Percentiles rank a stretch among this genome's conserved stretches.
These are phyloP conservation scores for Sequoiadendron giganteum DNA, from an alignment of 75 land plant genomes.

Conservation along the genomic window DNA sequence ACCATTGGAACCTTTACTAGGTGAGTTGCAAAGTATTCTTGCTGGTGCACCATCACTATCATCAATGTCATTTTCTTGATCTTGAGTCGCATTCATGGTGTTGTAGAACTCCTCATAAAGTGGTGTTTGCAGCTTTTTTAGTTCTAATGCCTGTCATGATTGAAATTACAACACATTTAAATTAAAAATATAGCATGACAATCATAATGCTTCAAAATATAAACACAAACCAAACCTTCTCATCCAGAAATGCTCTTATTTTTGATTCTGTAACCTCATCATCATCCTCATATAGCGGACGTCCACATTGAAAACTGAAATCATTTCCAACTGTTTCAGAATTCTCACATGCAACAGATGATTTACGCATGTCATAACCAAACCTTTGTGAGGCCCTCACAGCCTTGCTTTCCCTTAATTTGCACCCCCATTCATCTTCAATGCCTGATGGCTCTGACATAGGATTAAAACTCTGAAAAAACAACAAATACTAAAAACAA, in stretches of 20 bases:
- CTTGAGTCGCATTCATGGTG: conserved; percentile 34
- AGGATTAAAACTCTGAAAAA: conserved; percentile 76
- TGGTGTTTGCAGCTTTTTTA: conserved; percentile 90
- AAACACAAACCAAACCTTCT: conserved; percentile 50
- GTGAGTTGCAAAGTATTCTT: conserved; percentile 31
- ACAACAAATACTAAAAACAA: neutral
- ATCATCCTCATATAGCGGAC: conserved; percentile 59
- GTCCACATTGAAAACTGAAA: conserved; percentile 50
- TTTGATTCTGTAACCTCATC: conserved; percentile 95
- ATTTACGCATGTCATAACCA: conserved; percentile 8
- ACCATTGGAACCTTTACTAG: conserved; percentile 49
- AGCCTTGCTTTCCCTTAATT: conserved; percentile 34
- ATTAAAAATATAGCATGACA: neutral
- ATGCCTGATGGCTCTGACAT: conserved; percentile 64
- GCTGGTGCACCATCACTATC: conserved; percentile 22
- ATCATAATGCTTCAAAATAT: neutral
- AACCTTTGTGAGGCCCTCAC: conserved; percentile 9
- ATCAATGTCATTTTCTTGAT: conserved; percentile 9
- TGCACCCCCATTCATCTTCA: conserved; percentile 57
- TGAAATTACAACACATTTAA: neutral
- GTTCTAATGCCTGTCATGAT: conserved; percentile 66
- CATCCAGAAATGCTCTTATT: conserved; percentile 89
- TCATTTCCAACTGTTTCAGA: conserved; percentile 29
- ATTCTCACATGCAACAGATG: neutral
- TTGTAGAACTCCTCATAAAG: conserved; percentile 80